Conservation (phyloP, 176 grass and related monocot species). For the bread wheat (Triticum aestivum) region DNA sequence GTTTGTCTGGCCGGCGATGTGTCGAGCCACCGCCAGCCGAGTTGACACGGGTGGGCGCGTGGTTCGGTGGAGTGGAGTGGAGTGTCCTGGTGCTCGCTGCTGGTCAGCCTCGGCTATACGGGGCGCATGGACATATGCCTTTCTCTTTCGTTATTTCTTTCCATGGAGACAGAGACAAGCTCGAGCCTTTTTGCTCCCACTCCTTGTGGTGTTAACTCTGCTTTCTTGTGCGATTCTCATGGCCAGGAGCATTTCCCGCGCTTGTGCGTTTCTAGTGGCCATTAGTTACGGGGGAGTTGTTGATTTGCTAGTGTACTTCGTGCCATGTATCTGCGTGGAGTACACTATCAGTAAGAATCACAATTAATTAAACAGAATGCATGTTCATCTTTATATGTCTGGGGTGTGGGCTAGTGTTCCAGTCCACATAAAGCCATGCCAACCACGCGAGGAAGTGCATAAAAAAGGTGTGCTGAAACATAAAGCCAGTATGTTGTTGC, state of each 20-base stretch:
- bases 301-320: neutral
- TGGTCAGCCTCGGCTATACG: neutral
- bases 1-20: slow-evolving; percentile 9
- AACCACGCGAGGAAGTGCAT: neutral
- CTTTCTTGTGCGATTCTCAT: slow-evolving; percentile 22
- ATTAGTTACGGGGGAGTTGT: neutral
- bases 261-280: slow-evolving; percentile 35
- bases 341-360: neutral
- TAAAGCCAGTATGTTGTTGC: too few relatives aligned
- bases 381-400: too few relatives aligned
- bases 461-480: neutral
- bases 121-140: neutral
- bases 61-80: neutral
- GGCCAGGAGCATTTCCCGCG: neutral
- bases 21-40: slow-evolving; percentile 8
- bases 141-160: neutral
- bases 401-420: too few relatives aligned
- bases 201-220: neutral
- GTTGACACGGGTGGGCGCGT: neutral
- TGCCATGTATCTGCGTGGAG: neutral
- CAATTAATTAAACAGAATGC: too few relatives aligned
- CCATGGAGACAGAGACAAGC: neutral
- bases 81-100: neutral
- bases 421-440: neutral
- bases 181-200: neutral